Evolutionary conservation across 345 rosid genomes (phyloP).

Genomic region (Eutrema yunnanense): DNA sequence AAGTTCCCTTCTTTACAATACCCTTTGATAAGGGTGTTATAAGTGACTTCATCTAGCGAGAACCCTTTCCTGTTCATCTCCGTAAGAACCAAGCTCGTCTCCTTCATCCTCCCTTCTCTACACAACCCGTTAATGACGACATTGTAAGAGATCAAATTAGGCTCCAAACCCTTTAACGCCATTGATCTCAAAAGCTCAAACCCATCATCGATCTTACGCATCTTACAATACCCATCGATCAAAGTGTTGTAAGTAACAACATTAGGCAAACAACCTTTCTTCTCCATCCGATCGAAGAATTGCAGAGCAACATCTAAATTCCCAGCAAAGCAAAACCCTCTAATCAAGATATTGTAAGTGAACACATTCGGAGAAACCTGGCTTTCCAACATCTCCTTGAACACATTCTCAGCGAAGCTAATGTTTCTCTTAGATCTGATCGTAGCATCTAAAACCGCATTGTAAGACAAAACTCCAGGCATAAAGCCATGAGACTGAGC

Average conservation of each 20-base stretch:
- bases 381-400: constrained; percentile 45
- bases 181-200: constrained; percentile 48
- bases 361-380: constrained; percentile 75
- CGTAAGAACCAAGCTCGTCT: constrained; percentile 41
- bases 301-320: constrained; percentile 58
- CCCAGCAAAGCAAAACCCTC: constrained; percentile 72
- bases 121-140: constrained; percentile 72
- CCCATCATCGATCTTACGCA: constrained; percentile 53
- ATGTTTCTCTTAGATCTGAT: constrained; percentile 51
- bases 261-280: constrained; percentile 60
- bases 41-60: constrained; percentile 65
- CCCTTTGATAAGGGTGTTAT: constrained; percentile 79
- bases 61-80: constrained; percentile 64
- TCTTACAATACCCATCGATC: constrained; percentile 65
- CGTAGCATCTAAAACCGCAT: constrained; percentile 69
- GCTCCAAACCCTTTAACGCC: constrained; percentile 60
- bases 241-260: constrained; percentile 81
- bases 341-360: constrained; percentile 73
- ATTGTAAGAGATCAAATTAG: constrained; percentile 74
- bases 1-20: constrained; percentile 72
- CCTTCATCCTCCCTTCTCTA: constrained; percentile 72
- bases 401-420: constrained; percentile 50
- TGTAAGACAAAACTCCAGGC: constrained; percentile 91
- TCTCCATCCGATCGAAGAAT: constrained; percentile 59
- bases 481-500: constrained; percentile 68